Evolutionary conservation across 2,329 filamentous ascomycete genomes (phyloP).

Genomic region (Verticillium tricorpus): DNA sequence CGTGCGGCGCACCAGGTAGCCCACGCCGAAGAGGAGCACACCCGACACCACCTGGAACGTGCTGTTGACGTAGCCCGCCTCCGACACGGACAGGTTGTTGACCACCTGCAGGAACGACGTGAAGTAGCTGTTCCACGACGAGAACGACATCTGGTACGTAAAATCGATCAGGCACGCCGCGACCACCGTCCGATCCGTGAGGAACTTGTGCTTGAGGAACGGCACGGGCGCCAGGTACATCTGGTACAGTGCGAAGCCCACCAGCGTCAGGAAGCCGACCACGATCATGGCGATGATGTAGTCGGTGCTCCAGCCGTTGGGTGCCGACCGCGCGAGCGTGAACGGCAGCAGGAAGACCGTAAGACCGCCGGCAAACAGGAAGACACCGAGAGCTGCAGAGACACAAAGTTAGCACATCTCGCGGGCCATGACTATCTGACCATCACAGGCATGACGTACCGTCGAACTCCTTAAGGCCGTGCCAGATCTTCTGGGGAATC

Average conservation of each 20-base stretch:
- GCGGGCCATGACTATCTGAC: no score
- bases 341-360: conserved; percentile 62
- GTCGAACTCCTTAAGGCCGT: conserved; percentile 12
- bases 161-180: conserved; percentile 41
- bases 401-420: not conserved
- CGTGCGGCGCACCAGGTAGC: conserved; percentile 37
- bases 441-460: conserved; percentile 5
- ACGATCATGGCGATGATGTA: conserved; percentile 58
- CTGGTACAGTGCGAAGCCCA: conserved; percentile 54
- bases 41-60: conserved; percentile 48
- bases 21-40: conserved; percentile 43
- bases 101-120: conserved; percentile 53
- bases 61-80: conserved; percentile 42
- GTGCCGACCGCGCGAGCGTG: conserved; percentile 45
- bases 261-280: conserved; percentile 53
- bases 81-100: conserved; percentile 32
- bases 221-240: conserved; percentile 50
- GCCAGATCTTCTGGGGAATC: conserved; percentile 8
- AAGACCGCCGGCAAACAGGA: conserved; percentile 53
- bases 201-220: conserved; percentile 49
- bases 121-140: conserved; percentile 50
- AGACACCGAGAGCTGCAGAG: conserved; percentile 40
- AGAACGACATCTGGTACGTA: conserved; percentile 45
- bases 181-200: conserved; percentile 47
- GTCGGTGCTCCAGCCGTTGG: conserved; percentile 44